Evolutionary conservation across 352 stramenopile species (phyloP).

Genomic region (Globisporangium alternatum): DNA sequence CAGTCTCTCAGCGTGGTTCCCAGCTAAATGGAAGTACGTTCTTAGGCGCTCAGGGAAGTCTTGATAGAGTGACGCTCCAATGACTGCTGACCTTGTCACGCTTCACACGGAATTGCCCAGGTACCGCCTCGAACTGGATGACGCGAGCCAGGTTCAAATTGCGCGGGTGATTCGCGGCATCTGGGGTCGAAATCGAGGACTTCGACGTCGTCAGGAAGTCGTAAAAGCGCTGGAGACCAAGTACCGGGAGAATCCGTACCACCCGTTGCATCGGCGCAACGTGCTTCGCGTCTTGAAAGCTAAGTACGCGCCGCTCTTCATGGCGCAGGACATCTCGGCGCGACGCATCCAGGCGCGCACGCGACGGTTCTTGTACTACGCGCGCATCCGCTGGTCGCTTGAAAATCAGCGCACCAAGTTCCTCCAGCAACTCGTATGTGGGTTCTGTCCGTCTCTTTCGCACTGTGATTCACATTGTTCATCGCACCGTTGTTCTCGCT

Average conservation of each 20-base stretch:
- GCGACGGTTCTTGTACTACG: constrained; percentile 40
- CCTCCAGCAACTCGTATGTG: constrained; percentile 43
- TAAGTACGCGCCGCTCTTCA: constrained; percentile 56
- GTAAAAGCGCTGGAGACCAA: constrained; percentile 24
- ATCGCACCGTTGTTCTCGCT: neutral
- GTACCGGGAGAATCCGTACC: constrained; percentile 41
- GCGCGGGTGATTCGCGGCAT: constrained; percentile 57
- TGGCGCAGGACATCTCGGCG: constrained; percentile 51
- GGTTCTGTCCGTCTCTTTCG: neutral
- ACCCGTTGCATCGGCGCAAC: constrained; percentile 32
- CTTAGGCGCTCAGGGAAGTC: neutral
- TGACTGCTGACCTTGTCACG: neutral
- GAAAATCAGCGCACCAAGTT: constrained; percentile 27
- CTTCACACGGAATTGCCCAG: constrained; percentile 16
- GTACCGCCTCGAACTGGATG: constrained; percentile 58
- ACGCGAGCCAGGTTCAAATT: constrained; percentile 67
- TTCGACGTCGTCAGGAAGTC: constrained; percentile 16
- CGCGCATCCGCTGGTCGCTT: constrained; percentile 40
- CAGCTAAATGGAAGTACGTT: constrained; percentile 65
- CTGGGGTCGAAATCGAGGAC: constrained; percentile 38
- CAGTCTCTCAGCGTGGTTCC: constrained; percentile 60
- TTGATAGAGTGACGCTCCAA: neutral
- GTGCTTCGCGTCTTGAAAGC: constrained; percentile 30
- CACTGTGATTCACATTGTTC: neutral
- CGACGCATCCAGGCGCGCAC: constrained; percentile 41